Evolutionary conservation across 169 alveolate species (phyloP).

Genomic region (Besnoitia besnoiti): DNA sequence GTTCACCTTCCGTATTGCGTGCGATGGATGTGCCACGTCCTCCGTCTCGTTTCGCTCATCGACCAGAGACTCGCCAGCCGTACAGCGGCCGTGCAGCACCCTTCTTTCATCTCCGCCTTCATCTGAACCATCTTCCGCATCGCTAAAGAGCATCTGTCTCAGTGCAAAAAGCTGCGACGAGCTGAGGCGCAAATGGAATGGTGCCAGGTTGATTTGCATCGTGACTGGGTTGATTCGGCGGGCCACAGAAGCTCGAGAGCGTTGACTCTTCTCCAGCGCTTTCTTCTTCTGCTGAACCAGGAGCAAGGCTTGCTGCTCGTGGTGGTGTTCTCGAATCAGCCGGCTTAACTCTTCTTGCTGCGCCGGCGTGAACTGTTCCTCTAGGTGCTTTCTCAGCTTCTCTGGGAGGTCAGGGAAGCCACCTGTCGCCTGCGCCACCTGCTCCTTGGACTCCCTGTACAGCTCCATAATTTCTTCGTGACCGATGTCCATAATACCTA

Average conservation of each 20-base stretch:
- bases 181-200: slow-evolving; percentile 13
- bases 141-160: neutral
- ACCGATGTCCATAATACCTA: no score
- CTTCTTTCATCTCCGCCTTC: no score
- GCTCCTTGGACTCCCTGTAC: neutral
- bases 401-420: neutral
- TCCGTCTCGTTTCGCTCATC: no score
- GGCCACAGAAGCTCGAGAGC: neutral
- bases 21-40: no score
- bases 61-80: no score
- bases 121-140: neutral
- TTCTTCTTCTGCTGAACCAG: neutral
- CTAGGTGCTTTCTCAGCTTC: slow-evolving; percentile 2
- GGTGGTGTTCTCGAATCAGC: neutral
- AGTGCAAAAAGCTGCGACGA: neutral
- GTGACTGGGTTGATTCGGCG: neutral
- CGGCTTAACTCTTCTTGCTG: neutral
- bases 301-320: neutral
- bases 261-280: neutral
- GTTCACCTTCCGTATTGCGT: no score
- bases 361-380: neutral
- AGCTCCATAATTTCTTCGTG: no score
- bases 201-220: neutral
- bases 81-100: no score
- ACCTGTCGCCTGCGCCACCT: neutral